These are phyloP conservation scores for Agrocybe pediades DNA, from an alignment of 768 basidiomycete species.

Conservation along the genomic window DNA sequence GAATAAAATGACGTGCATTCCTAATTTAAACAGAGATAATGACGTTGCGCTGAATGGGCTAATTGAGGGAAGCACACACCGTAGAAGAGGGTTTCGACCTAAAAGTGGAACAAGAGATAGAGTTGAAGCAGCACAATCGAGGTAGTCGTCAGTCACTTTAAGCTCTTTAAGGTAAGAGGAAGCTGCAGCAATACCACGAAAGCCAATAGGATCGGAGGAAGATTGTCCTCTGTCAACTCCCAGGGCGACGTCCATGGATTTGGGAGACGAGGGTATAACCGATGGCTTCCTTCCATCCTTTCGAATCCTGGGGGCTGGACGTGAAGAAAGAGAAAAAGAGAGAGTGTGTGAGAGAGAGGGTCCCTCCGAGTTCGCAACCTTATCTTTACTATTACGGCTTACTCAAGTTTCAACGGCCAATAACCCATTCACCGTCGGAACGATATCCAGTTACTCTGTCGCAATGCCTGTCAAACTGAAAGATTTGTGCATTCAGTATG, in stretches of 20 bases:
- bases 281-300: not conserved
- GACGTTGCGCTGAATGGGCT: not conserved
- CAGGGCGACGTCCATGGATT: constrained; percentile 8
- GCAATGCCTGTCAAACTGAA: no score
- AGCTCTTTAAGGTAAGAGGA: not conserved
- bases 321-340: no score
- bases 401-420: no score
- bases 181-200: constrained; percentile 13
- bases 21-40: constrained; percentile 13
- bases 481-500: no score
- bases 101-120: no score
- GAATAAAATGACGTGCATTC: constrained; percentile 32
- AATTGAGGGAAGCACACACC: constrained; percentile 14
- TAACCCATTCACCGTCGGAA: no score
- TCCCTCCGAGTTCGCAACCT: no score
- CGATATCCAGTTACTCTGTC: no score
- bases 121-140: no score
- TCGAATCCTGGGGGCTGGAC: no score
- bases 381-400: no score
- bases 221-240: not conserved
- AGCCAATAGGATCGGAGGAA: constrained; percentile 9
- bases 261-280: not conserved
- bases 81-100: constrained; percentile 32
- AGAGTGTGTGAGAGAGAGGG: no score
- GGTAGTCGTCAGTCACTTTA: not conserved